Conservation (phyloP, 202 grass and related monocot genomes). For the Tripidium arundinaceum region DNA sequence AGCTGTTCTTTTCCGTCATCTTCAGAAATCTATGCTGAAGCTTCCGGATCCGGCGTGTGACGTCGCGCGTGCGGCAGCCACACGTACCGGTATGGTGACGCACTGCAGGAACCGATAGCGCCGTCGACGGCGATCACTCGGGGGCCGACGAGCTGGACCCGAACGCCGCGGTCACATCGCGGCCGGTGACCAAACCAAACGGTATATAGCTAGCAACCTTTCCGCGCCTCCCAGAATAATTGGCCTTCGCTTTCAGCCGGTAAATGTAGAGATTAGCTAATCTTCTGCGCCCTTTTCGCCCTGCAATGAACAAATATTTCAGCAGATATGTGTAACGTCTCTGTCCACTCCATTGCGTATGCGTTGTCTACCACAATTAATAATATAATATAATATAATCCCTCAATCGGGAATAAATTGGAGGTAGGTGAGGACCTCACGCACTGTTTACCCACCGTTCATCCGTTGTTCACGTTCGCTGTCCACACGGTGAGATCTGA, state of each 20-base stretch:
- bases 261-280: too few relatives aligned
- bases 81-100: too few relatives aligned
- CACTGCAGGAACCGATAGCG: not conserved
- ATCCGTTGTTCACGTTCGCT: too few relatives aligned
- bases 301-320: too few relatives aligned
- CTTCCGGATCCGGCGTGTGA: not conserved
- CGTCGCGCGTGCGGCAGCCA: constrained; percentile 26
- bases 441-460: too few relatives aligned
- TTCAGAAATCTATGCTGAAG: not conserved
- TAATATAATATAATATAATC: too few relatives aligned
- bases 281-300: too few relatives aligned
- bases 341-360: not conserved
- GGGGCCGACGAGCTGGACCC: not conserved
- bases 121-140: not conserved
- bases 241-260: not conserved
- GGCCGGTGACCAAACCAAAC: not conserved
- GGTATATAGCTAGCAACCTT: not conserved
- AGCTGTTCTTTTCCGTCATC: not conserved
- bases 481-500: too few relatives aligned
- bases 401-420: too few relatives aligned
- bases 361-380: not conserved
- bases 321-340: not conserved
- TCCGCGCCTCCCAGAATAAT: not conserved
- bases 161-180: not conserved
- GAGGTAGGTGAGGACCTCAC: too few relatives aligned